A percentile compares a stretch with the other conserved stretches of the same genome.
Conservation (phyloP, 768 basidiomycete genomes). For the Pleurotus tuoliensis region DNA sequence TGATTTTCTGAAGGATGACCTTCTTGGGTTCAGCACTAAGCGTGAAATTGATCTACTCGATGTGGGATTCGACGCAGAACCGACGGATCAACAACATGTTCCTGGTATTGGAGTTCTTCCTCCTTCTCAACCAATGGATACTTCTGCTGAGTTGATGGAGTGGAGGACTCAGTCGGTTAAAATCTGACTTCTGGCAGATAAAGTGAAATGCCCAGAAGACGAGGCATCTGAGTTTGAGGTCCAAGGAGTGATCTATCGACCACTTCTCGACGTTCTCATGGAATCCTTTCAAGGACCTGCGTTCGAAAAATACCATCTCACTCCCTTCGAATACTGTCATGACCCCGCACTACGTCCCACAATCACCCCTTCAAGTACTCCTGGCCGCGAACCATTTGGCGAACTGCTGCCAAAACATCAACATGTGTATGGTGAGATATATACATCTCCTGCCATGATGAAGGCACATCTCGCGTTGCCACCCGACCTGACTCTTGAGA, state of each 20-base stretch:
- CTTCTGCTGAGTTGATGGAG: constrained; percentile 6
- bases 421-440: too few species aligned
- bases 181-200: constrained; percentile 17
- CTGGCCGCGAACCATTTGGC: too few species aligned
- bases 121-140: not conserved
- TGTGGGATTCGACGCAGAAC: not conserved
- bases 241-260: constrained; percentile 21
- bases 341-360: constrained; percentile 2
- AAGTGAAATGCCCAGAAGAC: constrained; percentile 16
- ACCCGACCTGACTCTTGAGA: too few species aligned
- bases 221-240: constrained; percentile 26
- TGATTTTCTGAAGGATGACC: constrained; percentile 20
- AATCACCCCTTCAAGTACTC: constrained; percentile 4
- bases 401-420: not conserved
- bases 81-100: not conserved
- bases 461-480: too few species aligned
- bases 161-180: constrained; percentile 20
- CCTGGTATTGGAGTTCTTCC: not conserved
- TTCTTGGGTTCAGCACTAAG: constrained; percentile 16
- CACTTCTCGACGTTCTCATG: constrained; percentile 18
- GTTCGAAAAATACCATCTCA: constrained; percentile 10
- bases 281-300: constrained; percentile 13
- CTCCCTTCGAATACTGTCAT: constrained; percentile 16
- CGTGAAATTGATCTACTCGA: constrained; percentile 16
- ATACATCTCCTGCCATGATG: too few species aligned